A percentile compares a stretch with the other conserved stretches of the same genome.
These are phyloP conservation scores for Pyrenophora seminiperda DNA, from an alignment of 2,329 filamentous ascomycete genomes.

Conservation along the genomic window DNA sequence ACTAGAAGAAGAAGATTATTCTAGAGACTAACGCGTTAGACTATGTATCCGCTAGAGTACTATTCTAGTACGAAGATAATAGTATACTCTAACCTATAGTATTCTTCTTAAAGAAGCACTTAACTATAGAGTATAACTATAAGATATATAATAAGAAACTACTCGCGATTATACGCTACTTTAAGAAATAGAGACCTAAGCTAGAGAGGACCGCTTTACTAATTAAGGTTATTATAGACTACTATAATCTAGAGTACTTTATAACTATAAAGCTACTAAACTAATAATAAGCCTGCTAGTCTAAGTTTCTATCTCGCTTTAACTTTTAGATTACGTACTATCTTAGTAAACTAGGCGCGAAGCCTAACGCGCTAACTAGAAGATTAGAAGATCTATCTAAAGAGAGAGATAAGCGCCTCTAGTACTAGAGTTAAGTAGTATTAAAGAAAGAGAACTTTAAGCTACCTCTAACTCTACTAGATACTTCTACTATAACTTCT, in stretches of 20 bases:
- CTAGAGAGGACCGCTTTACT: constrained; percentile 16
- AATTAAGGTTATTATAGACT: constrained; percentile 34
- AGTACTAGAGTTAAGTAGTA: no score
- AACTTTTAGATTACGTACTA: not conserved
- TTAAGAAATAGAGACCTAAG: constrained; percentile 30
- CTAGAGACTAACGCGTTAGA: constrained; percentile 6
- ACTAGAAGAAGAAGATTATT: not conserved
- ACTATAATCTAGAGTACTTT: constrained; percentile 40
- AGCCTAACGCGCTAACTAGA: constrained; percentile 1
- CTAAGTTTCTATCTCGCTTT: constrained; percentile 5
- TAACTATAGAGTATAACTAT: constrained; percentile 37
- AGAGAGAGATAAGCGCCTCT: no score
- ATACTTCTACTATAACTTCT: no score
- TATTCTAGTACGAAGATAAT: constrained; percentile 13
- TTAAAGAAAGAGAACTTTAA: no score
- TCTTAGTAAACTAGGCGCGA: not conserved
- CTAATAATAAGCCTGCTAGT: constrained; percentile 30
- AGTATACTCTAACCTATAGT: constrained; percentile 18
- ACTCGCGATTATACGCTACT: constrained; percentile 36
- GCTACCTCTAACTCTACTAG: not conserved
- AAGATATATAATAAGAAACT: constrained; percentile 47
- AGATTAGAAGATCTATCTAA: not conserved
- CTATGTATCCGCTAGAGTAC: constrained; percentile 7
- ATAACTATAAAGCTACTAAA: constrained; percentile 33
- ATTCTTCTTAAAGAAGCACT: constrained; percentile 32